Evolutionary conservation across 1,284 basidiomycete genomes (phyloP).

Genomic region (Sporisorium exsertum): DNA sequence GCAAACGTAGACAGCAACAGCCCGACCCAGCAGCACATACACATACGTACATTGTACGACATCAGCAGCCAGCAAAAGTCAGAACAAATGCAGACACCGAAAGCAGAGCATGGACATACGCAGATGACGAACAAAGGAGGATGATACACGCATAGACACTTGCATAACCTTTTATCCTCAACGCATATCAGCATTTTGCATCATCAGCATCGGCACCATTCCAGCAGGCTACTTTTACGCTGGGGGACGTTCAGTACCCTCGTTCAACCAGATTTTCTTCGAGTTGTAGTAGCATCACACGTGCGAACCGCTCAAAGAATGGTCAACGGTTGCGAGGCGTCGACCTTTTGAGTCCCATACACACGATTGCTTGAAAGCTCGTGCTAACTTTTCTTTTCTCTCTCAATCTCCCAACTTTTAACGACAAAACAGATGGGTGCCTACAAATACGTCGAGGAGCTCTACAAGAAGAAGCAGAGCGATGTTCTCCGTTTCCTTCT

Average conservation of each 20-base stretch:
- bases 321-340: slow-evolving; percentile 30
- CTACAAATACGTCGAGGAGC: slow-evolving; percentile 97
- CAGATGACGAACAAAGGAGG: neutral
- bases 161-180: neutral
- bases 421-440: slow-evolving; percentile 72
- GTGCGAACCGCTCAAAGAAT: slow-evolving; percentile 40
- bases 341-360: slow-evolving; percentile 50
- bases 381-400: slow-evolving; percentile 37
- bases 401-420: slow-evolving; percentile 6
- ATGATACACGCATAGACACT: neutral
- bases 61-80: slow-evolving; percentile 2
- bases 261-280: slow-evolving; percentile 2
- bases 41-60: neutral
- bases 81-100: neutral
- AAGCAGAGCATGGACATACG: neutral
- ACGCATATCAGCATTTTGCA: neutral
- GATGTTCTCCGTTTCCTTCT: slow-evolving; percentile 98
- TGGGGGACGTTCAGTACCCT: slow-evolving; percentile 50
- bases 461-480: slow-evolving; percentile 81
- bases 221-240: slow-evolving; percentile 22
- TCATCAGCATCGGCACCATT: neutral
- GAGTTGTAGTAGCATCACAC: slow-evolving; percentile 45
- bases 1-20: slow-evolving; percentile 25
- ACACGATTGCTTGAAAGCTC: slow-evolving; percentile 58
- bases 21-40: neutral